Evolutionary conservation across 371 early-diverging fungal species (phyloP), one percentile per base, ranked within the genome.

Genomic region (Mucor mucedo): DNA sequence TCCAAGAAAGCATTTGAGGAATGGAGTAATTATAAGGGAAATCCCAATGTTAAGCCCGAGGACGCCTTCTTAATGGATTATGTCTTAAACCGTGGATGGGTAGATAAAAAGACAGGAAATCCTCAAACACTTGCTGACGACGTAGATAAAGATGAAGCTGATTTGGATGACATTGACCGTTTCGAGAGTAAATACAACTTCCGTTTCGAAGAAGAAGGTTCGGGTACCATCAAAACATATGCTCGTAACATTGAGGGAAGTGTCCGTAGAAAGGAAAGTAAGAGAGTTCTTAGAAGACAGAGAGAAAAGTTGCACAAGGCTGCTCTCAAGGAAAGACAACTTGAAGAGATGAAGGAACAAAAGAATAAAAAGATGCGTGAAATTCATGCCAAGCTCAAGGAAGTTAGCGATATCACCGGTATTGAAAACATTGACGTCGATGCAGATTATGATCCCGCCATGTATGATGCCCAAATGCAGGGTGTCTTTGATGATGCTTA

Each of bases 11-110:
- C 82, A 3, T 76, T 90, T 58, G 72, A 83, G 60, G 87, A 88
- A 50, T 91, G 88, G 89, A 72, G 77, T 11, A 80, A 79, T 44
- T 82, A 81, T 61, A 86, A 85, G 60, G 79, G 77, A 16, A 81
- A 84, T 48, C 80, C 83, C 4, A 75, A 77, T 21, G 70, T 82
- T 35, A 74, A 79, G 55, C 65, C 74, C 4, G 90, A 95, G 48
- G 95, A 97, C 62, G 89, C 88, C 6, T 97, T 97, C 63, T 74
- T 97, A 72, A 92, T 95, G 87, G 89, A 95, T 55, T 93, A 91
- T 68, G 87, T 98, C 30, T 66, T 98, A 57, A 97, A 94, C 69
- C 91, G 93, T 62, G 95, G 97, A 5, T 98, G 98, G 98, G 84
- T 95, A 8, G 95, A 94, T 52, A 92, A 90, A 65, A 80, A 82